phyloP scores from a whole-genome alignment of 345 rosid species.

The Gossypium ekmanianum region DNA sequence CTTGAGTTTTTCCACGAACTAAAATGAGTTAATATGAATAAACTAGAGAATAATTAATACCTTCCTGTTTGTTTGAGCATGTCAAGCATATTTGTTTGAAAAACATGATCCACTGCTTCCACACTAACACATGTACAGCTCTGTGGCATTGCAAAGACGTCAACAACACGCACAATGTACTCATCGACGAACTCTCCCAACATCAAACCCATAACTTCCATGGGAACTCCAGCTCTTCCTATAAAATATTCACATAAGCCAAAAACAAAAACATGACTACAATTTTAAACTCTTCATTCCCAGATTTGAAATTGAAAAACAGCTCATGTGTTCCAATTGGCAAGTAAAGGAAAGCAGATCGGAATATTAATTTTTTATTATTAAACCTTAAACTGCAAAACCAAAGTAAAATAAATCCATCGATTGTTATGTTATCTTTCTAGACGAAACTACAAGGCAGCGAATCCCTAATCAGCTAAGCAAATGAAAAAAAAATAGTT shows the following conservation, averaged over 20 bases:
- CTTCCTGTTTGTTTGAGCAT: slow-evolving; percentile 99
- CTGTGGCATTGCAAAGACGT: slow-evolving; percentile 99
- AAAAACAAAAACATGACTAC: background rate
- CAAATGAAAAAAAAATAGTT: background rate
- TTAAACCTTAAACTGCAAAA: background rate
- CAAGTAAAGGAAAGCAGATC: background rate
- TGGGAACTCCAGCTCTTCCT: slow-evolving; percentile 99
- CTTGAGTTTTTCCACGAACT: background rate
- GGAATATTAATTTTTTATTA: background rate
- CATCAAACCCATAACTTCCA: slow-evolving; percentile 99
- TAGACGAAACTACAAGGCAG: background rate
- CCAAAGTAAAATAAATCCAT: background rate
- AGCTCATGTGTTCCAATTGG: background rate
- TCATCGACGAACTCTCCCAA: slow-evolving; percentile 97
- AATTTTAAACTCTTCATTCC: background rate
- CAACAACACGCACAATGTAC: slow-evolving; percentile 92
- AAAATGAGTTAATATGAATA: background rate
- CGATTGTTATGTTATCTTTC: background rate
- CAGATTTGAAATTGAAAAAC: background rate
- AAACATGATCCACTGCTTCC: slow-evolving; percentile 99
- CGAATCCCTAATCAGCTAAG: slow-evolving; percentile 8
- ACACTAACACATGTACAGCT: slow-evolving; percentile 99
- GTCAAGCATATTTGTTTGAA: slow-evolving; percentile 96
- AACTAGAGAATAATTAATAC: slow-evolving; percentile 26
- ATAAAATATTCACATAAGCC: slow-evolving; percentile 5